A percentile compares a stretch with the other conserved stretches of the same genome.
phyloP scores from a whole-genome alignment of 2,329 filamentous ascomycete species.

The Diaporthe longicolla region DNA sequence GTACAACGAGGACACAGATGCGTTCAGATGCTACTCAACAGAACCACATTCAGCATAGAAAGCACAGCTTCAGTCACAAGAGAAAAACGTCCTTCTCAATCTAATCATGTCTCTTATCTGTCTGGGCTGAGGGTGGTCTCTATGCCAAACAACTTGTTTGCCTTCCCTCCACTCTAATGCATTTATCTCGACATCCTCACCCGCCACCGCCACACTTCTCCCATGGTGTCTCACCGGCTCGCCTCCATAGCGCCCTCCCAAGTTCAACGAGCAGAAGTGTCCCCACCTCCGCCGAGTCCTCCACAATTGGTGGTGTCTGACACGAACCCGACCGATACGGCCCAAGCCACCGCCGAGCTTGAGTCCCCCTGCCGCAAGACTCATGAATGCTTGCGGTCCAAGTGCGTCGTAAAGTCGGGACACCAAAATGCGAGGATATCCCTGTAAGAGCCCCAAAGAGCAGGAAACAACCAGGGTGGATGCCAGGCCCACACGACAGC shows the following conservation, averaged over 20 bases:
- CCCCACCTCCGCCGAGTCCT: not conserved
- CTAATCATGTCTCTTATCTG: constrained; percentile 44
- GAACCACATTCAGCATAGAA: not conserved
- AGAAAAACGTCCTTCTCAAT: constrained; percentile 18
- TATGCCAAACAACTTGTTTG: constrained; percentile 44
- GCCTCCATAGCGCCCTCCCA: constrained; percentile 8
- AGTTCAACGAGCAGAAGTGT: not conserved
- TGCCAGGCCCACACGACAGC: constrained; percentile 26
- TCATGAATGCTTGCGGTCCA: constrained; percentile 31
- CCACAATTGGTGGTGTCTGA: constrained; percentile 20
- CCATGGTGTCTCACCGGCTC: constrained; percentile 6
- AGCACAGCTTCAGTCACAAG: not conserved
- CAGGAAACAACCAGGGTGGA: constrained; percentile 31
- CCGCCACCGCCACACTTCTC: not conserved
- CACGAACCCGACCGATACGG: constrained; percentile 27
- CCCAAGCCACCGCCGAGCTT: constrained; percentile 34
- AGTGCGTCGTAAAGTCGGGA: constrained; percentile 5
- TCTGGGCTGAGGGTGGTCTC: constrained; percentile 39
- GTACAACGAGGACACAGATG: not conserved
- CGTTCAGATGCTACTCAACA: too few relatives aligned
- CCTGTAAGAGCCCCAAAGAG: constrained; percentile 11
- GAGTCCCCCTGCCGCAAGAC: constrained; percentile 21
- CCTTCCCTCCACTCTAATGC: constrained; percentile 42
- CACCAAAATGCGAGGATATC: constrained; percentile 25
- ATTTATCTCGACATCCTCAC: constrained; percentile 36